Percentiles rank a stretch among this genome's conserved stretches.
Evolutionary conservation across 768 basidiomycete species (phyloP).

Genomic region (Pisolithus sp.): DNA sequence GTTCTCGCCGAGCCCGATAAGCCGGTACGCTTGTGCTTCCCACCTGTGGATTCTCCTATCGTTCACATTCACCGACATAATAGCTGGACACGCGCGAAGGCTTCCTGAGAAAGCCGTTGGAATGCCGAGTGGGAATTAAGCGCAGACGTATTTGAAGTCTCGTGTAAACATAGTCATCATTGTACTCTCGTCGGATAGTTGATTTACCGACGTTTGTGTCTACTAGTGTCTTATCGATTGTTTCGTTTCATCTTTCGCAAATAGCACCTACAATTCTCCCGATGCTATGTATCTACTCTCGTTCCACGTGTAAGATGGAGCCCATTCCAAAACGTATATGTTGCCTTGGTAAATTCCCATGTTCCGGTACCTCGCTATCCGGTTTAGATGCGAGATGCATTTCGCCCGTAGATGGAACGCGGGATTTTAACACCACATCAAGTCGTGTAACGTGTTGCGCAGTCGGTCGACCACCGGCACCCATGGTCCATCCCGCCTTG

Average conservation of each 20-base stretch:
- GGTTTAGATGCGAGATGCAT: too few relatives aligned
- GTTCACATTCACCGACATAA: conserved; percentile 1
- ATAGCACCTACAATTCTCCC: too few relatives aligned
- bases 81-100: conserved; percentile 77
- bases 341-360: too few relatives aligned
- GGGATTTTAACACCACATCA: too few relatives aligned
- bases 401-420: too few relatives aligned
- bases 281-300: too few relatives aligned
- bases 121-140: conserved; percentile 66
- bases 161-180: not conserved
- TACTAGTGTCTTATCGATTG: not conserved
- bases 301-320: too few relatives aligned
- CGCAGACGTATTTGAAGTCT: conserved; percentile 39
- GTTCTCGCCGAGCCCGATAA: conserved; percentile 56
- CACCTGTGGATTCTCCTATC: conserved; percentile 2
- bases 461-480: not conserved
- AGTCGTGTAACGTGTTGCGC: too few relatives aligned
- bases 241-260: too few relatives aligned
- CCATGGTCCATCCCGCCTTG: conserved; percentile 8
- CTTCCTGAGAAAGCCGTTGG: conserved; percentile 78
- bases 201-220: not conserved
- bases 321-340: too few relatives aligned
- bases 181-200: not conserved
- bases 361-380: too few relatives aligned
- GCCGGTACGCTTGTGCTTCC: conserved; percentile 35